phyloP scores from a whole-genome alignment of 2,329 filamentous ascomycete genomes.

The Aspergillus vadensis region DNA sequence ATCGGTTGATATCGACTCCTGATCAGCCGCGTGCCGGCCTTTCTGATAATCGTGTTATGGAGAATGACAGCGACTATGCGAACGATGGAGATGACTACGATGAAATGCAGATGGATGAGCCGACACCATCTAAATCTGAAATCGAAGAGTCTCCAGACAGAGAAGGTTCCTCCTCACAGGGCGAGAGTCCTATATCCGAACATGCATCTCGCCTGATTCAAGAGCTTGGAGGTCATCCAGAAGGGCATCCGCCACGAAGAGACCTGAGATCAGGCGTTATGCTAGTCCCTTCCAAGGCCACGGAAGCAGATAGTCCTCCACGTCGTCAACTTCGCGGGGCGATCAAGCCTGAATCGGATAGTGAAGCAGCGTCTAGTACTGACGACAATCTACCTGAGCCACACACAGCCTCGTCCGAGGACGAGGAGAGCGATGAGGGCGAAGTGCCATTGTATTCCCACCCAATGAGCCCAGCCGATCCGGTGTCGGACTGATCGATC shows the following conservation, averaged over 20 bases:
- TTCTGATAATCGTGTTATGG: no score
- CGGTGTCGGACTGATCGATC: background rate
- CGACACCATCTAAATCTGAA: background rate
- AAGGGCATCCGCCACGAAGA: background rate
- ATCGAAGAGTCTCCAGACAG: background rate
- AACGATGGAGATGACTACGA: background rate
- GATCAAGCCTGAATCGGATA: background rate
- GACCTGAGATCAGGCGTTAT: background rate
- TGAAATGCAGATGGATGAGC: background rate
- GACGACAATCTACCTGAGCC: conserved; percentile 5
- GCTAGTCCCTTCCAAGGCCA: background rate
- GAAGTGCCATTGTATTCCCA: conserved; percentile 11
- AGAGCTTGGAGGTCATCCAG: background rate
- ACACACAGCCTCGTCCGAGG: background rate
- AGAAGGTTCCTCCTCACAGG: background rate
- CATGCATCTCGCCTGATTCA: background rate
- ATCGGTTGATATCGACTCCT: background rate
- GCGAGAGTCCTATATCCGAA: background rate
- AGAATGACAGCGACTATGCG: background rate
- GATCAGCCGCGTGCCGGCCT: background rate
- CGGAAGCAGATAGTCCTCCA: background rate
- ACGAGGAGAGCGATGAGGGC: background rate
- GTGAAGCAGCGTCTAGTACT: background rate
- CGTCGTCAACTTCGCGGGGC: background rate
- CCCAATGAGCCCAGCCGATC: conserved; percentile 12